Percentiles rank a stretch among this genome's conserved stretches.
Conservation (phyloP, 2,329 filamentous ascomycete species). For the Fusarium hostae region DNA sequence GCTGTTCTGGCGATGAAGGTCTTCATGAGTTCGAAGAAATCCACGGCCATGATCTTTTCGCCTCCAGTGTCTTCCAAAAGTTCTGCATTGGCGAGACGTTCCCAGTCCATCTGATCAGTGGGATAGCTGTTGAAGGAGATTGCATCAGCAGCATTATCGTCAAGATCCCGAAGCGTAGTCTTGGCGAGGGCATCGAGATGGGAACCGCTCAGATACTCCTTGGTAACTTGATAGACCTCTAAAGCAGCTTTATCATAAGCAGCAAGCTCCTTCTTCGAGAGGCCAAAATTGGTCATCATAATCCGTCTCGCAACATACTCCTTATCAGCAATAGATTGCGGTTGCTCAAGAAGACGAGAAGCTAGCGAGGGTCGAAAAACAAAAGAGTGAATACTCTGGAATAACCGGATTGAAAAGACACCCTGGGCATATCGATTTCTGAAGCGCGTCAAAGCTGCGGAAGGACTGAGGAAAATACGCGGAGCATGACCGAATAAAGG, state of each 20-base stretch:
- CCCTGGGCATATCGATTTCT: constrained; percentile 49
- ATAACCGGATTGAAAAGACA: constrained; percentile 50
- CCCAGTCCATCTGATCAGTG: constrained; percentile 54
- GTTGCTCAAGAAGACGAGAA: constrained; percentile 46
- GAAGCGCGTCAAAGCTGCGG: constrained; percentile 47
- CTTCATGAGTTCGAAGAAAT: constrained; percentile 49
- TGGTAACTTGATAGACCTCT: constrained; percentile 45
- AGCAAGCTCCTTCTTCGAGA: constrained; percentile 43
- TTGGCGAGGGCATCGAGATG: constrained; percentile 41
- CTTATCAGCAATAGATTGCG: constrained; percentile 43
- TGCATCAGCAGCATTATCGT: constrained; percentile 48
- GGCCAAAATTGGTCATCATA: constrained; percentile 49
- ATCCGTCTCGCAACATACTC: constrained; percentile 42
- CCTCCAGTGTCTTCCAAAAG: constrained; percentile 43
- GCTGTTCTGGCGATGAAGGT: constrained; percentile 52
- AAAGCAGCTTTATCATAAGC: constrained; percentile 47
- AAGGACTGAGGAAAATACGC: constrained; percentile 46
- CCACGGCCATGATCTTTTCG: constrained; percentile 47
- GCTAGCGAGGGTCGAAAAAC: constrained; percentile 49
- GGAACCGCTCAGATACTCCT: constrained; percentile 42
- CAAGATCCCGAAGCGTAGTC: constrained; percentile 35
- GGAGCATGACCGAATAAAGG: constrained; percentile 52
- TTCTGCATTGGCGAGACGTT: constrained; percentile 48
- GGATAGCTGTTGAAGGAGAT: constrained; percentile 53
- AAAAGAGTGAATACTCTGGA: constrained; percentile 50